Percentiles rank a stretch among this genome's conserved stretches.
Evolutionary conservation across 1,284 basidiomycete species (phyloP).

Genomic region (Irpex sp.): DNA sequence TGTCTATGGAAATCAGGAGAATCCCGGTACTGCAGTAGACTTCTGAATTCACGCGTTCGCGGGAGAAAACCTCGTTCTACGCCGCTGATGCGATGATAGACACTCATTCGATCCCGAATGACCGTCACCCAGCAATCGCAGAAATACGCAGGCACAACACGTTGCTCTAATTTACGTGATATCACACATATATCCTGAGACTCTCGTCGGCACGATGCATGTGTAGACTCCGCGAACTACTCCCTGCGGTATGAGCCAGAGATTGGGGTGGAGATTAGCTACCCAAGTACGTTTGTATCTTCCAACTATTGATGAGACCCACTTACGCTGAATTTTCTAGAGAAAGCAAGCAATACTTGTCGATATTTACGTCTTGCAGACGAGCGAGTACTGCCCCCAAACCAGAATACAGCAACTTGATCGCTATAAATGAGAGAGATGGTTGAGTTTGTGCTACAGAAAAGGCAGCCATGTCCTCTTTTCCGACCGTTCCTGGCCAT

Average conservation of each 20-base stretch:
- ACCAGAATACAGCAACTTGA: neutral
- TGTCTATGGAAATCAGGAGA: too few species aligned
- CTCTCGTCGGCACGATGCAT: neutral
- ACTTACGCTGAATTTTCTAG: neutral
- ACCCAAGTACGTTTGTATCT: neutral
- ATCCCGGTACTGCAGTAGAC: too few species aligned
- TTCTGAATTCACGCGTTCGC: neutral
- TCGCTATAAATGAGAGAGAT: neutral
- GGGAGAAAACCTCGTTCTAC: neutral
- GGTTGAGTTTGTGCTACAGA: neutral
- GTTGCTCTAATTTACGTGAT: neutral
- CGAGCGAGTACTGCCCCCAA: neutral
- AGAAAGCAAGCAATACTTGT: neutral
- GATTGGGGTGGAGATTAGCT: neutral
- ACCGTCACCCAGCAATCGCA: neutral
- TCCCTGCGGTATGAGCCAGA: neutral
- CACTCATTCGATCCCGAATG: neutral
- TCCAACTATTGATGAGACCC: neutral
- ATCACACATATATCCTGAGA: neutral
- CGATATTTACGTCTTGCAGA: neutral
- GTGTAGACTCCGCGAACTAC: neutral
- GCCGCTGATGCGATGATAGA: neutral
- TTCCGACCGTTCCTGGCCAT: neutral
- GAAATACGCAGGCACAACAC: neutral
- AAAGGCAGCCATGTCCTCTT: neutral